Evolutionary conservation across 1,284 basidiomycete genomes (phyloP).

Genomic region (Cutaneotrichosporon cutaneum): DNA sequence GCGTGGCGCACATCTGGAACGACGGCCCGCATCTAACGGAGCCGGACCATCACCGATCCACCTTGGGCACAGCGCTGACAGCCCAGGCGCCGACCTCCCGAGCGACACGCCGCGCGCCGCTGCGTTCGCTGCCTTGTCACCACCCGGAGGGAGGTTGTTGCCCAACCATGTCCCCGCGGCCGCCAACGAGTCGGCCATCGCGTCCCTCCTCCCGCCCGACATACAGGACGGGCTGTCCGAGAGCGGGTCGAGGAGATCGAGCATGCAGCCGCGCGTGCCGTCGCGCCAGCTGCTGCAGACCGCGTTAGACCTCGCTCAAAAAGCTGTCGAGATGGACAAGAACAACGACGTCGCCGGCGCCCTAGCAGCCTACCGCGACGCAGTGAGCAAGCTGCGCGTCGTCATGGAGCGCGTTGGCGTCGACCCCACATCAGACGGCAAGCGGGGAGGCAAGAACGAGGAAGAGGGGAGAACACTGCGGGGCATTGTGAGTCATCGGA

Average conservation of each 20-base stretch:
- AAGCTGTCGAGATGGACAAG: slow-evolving; percentile 53
- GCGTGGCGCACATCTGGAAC: not conserved
- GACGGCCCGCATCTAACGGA: not conserved
- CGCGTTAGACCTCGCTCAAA: slow-evolving; percentile 52
- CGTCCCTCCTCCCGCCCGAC: slow-evolving; percentile 21
- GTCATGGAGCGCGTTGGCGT: slow-evolving; percentile 54
- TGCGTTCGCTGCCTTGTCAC: slow-evolving; percentile 2
- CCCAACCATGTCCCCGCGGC: slow-evolving; percentile 5
- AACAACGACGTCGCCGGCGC: slow-evolving; percentile 51
- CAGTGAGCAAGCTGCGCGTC: slow-evolving; percentile 45
- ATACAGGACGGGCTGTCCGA: slow-evolving; percentile 18
- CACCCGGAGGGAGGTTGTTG: slow-evolving; percentile 1
- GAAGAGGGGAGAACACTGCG: slow-evolving; percentile 52
- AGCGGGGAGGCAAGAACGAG: slow-evolving; percentile 38
- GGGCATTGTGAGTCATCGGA: slow-evolving; percentile 46
- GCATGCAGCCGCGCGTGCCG: slow-evolving; percentile 37
- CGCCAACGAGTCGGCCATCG: slow-evolving; percentile 17
- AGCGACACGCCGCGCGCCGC: slow-evolving; percentile 7
- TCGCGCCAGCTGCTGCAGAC: slow-evolving; percentile 50
- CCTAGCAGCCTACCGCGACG: slow-evolving; percentile 49
- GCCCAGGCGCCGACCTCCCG: not conserved
- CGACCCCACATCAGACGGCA: slow-evolving; percentile 21
- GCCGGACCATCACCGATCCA: not conserved
- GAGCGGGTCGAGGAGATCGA: slow-evolving; percentile 17
- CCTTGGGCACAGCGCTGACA: slow-evolving; percentile 1